These are phyloP conservation scores for Trichosanthes truncata DNA, from an alignment of 306 rosid genomes.

Conservation along the genomic window DNA sequence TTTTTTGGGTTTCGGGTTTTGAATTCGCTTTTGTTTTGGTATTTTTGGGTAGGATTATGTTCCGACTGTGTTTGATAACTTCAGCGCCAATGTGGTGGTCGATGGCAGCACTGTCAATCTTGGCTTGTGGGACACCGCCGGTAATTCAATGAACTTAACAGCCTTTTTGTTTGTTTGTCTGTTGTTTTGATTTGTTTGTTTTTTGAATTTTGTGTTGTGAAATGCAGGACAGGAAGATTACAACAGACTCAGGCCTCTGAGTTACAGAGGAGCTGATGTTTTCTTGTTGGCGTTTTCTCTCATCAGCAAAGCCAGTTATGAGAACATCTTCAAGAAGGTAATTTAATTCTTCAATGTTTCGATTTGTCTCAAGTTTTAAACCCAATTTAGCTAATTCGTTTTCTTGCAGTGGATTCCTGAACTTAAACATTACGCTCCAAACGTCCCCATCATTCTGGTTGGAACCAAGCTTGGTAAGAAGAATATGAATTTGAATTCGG, in stretches of 20 bases:
- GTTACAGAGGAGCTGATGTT: conserved; percentile 26
- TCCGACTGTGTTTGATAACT: conserved; percentile 8
- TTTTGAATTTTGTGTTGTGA: background rate
- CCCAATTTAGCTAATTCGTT: background rate
- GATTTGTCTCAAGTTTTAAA: background rate
- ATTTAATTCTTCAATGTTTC: background rate
- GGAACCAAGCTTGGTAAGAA: conserved; percentile 68
- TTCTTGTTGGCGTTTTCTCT: conserved; percentile 22
- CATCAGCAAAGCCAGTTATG: conserved; percentile 20
- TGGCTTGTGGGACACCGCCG: conserved; percentile 80
- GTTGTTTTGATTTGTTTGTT: background rate
- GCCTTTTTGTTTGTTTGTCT: background rate
- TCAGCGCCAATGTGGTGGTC: conserved; percentile 8
- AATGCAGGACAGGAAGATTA: conserved; percentile 24
- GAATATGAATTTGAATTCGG: background rate
- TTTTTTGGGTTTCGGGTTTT: background rate
- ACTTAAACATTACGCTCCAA: conserved; percentile 69
- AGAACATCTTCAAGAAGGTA: conserved; percentile 22
- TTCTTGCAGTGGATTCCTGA: conserved; percentile 72
- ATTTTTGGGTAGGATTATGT: background rate
- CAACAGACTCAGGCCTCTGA: conserved; percentile 20
- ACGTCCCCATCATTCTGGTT: conserved; percentile 61
- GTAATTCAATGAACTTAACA: conserved; percentile 13
- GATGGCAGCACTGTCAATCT: conserved; percentile 37
- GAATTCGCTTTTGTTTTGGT: background rate